Evolutionary conservation across 768 basidiomycete species (phyloP).

Genomic region (Phlebiopsis flavidoalba): DNA sequence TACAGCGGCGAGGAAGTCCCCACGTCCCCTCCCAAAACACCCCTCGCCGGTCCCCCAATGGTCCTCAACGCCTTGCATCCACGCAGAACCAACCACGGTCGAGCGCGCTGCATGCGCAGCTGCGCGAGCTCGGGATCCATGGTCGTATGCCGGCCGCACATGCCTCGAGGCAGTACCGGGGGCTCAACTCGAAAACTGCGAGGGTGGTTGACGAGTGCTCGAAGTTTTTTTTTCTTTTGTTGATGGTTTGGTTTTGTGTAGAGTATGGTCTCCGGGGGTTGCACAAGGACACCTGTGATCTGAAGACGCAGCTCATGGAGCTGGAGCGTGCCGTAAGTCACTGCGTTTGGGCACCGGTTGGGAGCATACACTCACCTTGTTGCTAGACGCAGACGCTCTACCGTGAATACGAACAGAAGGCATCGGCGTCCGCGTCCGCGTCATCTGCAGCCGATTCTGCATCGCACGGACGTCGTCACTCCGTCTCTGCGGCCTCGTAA

Average conservation of each 20-base stretch:
- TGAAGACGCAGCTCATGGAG: slow-evolving; percentile 61
- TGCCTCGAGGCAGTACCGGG: slow-evolving; percentile 57
- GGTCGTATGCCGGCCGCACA: slow-evolving; percentile 49
- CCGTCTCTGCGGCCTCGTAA: not conserved
- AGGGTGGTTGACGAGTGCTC: slow-evolving; percentile 41
- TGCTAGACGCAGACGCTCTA: not conserved
- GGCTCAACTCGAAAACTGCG: slow-evolving; percentile 72
- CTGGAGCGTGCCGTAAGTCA: slow-evolving; percentile 60
- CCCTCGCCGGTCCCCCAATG: no score
- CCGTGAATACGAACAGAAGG: no score
- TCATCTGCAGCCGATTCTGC: not conserved
- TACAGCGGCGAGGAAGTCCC: no score
- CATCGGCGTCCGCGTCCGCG: not conserved
- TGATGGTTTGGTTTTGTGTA: slow-evolving; percentile 24
- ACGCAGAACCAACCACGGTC: no score
- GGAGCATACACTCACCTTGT: not conserved
- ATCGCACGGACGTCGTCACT: not conserved
- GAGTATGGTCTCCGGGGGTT: slow-evolving; percentile 75
- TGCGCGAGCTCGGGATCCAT: slow-evolving; percentile 47
- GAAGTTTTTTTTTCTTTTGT: not conserved
- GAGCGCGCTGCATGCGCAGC: slow-evolving; percentile 59
- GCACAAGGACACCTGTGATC: slow-evolving; percentile 56
- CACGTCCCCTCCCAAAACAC: no score
- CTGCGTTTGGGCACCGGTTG: not conserved
- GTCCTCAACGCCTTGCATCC: no score